Percentiles rank a stretch among this genome's conserved stretches.
These are phyloP conservation scores for Tolypocladium pustulatum DNA, from an alignment of 2,329 filamentous ascomycete genomes.

Conservation along the genomic window DNA sequence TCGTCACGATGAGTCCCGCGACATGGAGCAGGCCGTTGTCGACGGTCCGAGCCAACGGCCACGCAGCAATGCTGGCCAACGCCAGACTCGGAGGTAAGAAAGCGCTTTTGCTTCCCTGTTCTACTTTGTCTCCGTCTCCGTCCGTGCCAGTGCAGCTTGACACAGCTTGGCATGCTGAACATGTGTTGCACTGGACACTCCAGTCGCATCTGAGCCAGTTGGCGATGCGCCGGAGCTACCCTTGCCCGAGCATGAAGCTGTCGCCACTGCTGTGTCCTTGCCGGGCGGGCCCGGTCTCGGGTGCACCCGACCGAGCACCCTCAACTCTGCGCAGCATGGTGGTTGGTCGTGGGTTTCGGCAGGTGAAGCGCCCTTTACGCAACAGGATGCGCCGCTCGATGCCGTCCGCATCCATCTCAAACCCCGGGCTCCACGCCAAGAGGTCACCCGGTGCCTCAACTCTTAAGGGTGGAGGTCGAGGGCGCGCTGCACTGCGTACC, in stretches of 20 bases:
- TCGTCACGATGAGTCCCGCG: not conserved
- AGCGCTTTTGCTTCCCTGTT: not conserved
- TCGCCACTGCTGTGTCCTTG: not conserved
- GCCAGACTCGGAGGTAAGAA: not conserved
- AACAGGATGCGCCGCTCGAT: not conserved
- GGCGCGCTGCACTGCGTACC: not conserved
- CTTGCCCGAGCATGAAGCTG: not conserved
- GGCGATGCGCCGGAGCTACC: not conserved
- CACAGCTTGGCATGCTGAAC: not conserved
- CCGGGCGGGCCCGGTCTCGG: conserved; percentile 3
- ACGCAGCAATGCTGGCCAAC: not conserved
- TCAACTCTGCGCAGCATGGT: not conserved
- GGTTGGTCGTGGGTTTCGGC: not conserved
- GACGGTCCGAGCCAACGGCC: not conserved
- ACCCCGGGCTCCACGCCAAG: not conserved
- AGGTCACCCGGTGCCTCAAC: no score
- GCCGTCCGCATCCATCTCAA: not conserved
- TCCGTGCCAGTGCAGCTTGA: not conserved
- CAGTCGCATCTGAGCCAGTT: not conserved
- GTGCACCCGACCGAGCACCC: not conserved
- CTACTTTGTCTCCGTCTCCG: not conserved
- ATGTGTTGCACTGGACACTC: not conserved
- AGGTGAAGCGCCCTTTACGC: not conserved
- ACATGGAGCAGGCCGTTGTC: not conserved
- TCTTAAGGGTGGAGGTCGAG: not conserved